Conservation (phyloP, 1,284 basidiomycete genomes). For the Tilletia caries region DNA sequence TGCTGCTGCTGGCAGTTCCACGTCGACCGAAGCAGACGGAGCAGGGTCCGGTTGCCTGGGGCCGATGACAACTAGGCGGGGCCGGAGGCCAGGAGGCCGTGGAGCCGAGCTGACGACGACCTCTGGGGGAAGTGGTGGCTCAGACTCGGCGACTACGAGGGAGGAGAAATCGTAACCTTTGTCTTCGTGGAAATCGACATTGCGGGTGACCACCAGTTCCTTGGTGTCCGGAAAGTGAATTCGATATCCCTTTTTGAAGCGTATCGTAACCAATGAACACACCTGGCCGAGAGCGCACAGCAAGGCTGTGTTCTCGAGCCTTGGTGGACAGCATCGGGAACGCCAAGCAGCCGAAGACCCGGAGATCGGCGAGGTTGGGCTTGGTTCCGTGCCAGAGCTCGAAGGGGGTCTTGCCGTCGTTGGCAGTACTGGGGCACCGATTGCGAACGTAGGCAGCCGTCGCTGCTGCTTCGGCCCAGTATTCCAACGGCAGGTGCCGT, state of each 20-base stretch:
- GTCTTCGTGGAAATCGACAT: slow-evolving; percentile 4
- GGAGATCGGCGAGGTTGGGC: neutral
- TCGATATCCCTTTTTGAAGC: neutral
- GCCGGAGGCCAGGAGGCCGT: neutral
- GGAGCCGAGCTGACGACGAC: no score
- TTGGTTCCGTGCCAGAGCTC: slow-evolving; percentile 9
- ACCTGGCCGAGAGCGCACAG: neutral
- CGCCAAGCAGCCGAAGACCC: neutral
- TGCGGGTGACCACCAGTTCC: neutral
- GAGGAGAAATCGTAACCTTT: neutral
- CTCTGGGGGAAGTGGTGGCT: no score
- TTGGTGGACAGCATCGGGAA: neutral
- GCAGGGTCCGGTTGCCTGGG: neutral
- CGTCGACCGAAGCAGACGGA: neutral
- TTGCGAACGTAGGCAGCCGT: slow-evolving; percentile 2
- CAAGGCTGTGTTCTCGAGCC: neutral
- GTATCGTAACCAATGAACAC: neutral
- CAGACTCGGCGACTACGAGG: no score
- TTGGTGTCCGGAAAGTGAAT: neutral
- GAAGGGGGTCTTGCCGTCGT: neutral
- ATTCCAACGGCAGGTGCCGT: neutral
- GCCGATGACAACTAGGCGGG: neutral
- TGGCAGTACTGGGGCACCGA: neutral
- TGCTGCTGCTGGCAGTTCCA: neutral
- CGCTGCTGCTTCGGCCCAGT: neutral